Evolutionary conservation across 2,329 filamentous ascomycete genomes (phyloP).

Genomic region (Balansia obtecta): DNA sequence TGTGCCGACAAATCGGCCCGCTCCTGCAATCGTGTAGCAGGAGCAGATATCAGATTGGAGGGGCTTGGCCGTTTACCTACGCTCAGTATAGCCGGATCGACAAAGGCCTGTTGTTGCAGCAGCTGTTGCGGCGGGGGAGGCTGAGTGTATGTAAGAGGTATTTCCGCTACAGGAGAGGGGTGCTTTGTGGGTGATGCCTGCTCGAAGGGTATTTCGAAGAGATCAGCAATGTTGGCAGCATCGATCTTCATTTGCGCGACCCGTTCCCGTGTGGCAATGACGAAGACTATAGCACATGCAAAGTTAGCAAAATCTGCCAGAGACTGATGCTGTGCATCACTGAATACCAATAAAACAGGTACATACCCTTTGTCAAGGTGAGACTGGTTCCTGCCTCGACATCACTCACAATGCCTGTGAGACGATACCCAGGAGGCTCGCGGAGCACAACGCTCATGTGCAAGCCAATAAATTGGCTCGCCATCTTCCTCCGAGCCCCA

Average conservation of each 20-base stretch:
- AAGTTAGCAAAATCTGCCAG: not conserved
- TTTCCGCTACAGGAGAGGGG: conserved; percentile 13
- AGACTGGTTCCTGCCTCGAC: conserved; percentile 56
- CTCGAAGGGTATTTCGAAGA: conserved; percentile 26
- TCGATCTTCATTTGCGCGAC: conserved; percentile 31
- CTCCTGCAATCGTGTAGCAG: conserved; percentile 3
- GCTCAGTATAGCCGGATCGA: conserved; percentile 76
- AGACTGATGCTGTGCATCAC: not conserved
- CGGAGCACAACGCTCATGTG: conserved; percentile 63
- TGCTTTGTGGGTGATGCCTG: conserved; percentile 16
- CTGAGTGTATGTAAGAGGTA: conserved; percentile 7
- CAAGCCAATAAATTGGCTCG: conserved; percentile 60
- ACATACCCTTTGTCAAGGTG: conserved; percentile 59
- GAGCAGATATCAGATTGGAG: conserved; percentile 15
- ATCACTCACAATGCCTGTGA: conserved; percentile 59
- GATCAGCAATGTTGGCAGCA: conserved; percentile 31
- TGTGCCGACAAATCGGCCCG: conserved; percentile 6
- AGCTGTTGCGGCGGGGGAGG: conserved; percentile 16
- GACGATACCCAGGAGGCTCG: conserved; percentile 47
- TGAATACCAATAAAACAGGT: not conserved
- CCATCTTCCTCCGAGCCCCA: conserved; percentile 19
- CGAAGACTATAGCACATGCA: conserved; percentile 21
- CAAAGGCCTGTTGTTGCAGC: conserved; percentile 36
- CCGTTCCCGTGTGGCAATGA: conserved; percentile 30
- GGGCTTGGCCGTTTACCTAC: conserved; percentile 35